Conservation (phyloP, 2,329 filamentous ascomycete species). For the Phialophora verrucosa region DNA sequence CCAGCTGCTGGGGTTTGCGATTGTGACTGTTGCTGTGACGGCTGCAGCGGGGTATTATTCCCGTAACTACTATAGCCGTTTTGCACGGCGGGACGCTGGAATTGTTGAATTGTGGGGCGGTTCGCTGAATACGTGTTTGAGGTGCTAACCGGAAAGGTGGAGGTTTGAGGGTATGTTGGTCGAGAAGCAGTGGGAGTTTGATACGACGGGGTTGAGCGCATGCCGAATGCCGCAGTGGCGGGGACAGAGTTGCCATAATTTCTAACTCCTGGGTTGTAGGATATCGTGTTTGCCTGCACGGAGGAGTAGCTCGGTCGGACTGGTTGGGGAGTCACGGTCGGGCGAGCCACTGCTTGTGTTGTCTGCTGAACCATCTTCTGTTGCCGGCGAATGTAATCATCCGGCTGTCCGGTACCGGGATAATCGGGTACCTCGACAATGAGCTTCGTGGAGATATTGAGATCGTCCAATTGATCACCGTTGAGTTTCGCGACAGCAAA, state of each 20-base stretch:
- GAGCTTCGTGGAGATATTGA: constrained; percentile 81
- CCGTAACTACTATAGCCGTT: constrained; percentile 44
- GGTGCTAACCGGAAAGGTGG: constrained; percentile 41
- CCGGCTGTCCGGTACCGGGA: constrained; percentile 81
- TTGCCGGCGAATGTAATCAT: constrained; percentile 66
- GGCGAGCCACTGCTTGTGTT: constrained; percentile 43
- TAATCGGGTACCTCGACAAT: constrained; percentile 75
- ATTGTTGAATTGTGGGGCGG: constrained; percentile 47
- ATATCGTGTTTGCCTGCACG: constrained; percentile 28
- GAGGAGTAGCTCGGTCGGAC: constrained; percentile 36
- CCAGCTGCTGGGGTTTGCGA: constrained; percentile 34
- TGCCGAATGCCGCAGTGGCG: constrained; percentile 43
- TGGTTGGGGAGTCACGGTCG: constrained; percentile 22
- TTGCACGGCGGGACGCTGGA: constrained; percentile 46
- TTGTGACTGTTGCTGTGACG: constrained; percentile 22
- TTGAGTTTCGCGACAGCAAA: constrained; percentile 86
- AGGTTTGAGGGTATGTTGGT: constrained; percentile 44
- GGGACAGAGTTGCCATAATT: constrained; percentile 37
- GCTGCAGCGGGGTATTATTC: constrained; percentile 18
- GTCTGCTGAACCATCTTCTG: constrained; percentile 47
- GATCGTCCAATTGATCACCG: constrained; percentile 80
- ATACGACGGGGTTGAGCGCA: constrained; percentile 41
- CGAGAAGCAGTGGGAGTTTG: constrained; percentile 46
- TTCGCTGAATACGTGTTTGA: constrained; percentile 31
- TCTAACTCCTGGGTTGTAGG: constrained; percentile 35